Base-by-base conservation (phyloP, 805 yeast genomes). In the Hanseniaspora mollemarum region DNA sequence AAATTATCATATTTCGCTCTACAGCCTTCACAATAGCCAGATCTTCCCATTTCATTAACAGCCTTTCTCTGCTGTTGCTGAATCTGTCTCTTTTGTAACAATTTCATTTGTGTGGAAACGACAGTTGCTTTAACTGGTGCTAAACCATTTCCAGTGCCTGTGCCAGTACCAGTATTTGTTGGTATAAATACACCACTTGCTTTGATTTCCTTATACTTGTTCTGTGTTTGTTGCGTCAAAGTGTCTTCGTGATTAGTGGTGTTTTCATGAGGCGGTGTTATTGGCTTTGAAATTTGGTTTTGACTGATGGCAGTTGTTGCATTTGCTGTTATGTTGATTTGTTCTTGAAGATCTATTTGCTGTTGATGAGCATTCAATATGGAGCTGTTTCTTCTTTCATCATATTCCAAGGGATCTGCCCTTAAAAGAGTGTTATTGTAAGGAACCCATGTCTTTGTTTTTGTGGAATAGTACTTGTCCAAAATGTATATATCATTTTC, bases 21-120 rank as follows among this genome's bases (percentile, higher is more conserved):
- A 66, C 98, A 90, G 61, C 90, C 90, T 62, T 90, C 98, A 67
- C 98, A 90, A 65, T 85, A 88, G 0, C 96, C 96, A 15, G 38
- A 25, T 31, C 25, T 46, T 5, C 38, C 0, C 90, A 57, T 42
- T 61, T 65, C 55, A 60, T 64, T 26, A 3, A 10, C 38, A 8
- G 18, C 31, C 19, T 29, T 37, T 18, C 24, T 41, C 16, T 53
- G 54, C 40, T 54, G 54, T 41, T 46, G 38, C n/a, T 39, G 51
- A 21, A 38, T 44, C 35, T 55, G 55, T 21, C 45, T 52, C 49
- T 39, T 54, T 40, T 52, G 44, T 13, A 31, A 21, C 26, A 39
- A 36, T 18, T 63, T 59, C 13, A 67, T 61, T 18, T 37, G 52
- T 15, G 46, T 33, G 5, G 39, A 31, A 3, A 39, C 31, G 7